Evolutionary conservation across 1,139 yeast genomes (phyloP).

Genomic region (Tardiomyces blankii): DNA sequence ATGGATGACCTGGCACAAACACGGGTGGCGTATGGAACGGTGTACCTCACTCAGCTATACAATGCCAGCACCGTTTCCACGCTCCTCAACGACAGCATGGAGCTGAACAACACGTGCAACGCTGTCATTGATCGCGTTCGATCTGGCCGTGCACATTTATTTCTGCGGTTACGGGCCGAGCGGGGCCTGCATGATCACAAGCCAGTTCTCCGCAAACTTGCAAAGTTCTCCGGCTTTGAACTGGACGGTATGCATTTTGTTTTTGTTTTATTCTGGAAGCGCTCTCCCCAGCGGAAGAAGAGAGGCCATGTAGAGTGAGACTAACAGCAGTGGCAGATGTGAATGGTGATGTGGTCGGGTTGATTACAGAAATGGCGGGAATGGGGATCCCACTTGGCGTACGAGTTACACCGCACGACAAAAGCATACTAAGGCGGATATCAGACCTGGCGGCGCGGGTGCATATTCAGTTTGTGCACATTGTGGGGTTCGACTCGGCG

Average conservation of each 20-base stretch:
- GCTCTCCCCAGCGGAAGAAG: not conserved
- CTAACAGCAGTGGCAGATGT: not conserved
- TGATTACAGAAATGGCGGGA: not conserved
- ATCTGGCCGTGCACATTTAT: not conserved
- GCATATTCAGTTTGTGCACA: not conserved
- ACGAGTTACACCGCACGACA: not conserved
- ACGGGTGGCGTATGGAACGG: not conserved
- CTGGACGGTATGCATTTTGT: not conserved
- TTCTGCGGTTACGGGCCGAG: not conserved
- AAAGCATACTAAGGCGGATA: not conserved
- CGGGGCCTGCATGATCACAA: not conserved
- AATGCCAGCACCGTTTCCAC: not conserved
- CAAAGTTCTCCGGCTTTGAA: not conserved
- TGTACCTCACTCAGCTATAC: not conserved
- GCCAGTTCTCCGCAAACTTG: not conserved
- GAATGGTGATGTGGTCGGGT: not conserved
- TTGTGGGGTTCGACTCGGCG: not conserved
- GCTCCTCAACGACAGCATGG: not conserved
- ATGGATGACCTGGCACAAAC: not conserved
- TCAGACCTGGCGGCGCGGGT: not conserved
- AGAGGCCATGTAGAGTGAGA: not conserved
- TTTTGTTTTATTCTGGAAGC: no score
- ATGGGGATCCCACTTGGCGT: not conserved
- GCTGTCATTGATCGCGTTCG: not conserved
- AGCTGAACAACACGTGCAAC: not conserved